Percentiles rank a stretch among this genome's conserved stretches.
Evolutionary conservation across 1,139 yeast species (phyloP).

Genomic region (Sugiyamaella paludigena): DNA sequence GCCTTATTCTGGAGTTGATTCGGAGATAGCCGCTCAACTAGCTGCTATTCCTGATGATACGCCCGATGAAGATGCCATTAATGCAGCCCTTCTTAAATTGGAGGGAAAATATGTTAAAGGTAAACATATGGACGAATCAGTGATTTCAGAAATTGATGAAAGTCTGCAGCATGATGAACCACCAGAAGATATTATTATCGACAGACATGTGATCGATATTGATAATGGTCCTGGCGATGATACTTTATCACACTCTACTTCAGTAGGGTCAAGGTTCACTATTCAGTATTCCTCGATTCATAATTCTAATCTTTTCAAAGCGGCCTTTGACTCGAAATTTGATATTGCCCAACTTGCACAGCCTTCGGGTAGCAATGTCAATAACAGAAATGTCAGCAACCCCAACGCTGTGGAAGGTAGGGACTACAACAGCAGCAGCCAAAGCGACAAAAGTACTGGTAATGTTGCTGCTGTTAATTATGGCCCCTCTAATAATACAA

Average conservation of each 20-base stretch:
- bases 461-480: no score
- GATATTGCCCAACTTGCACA: constrained; percentile 19
- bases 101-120: constrained; percentile 55
- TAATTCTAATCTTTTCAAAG: constrained; percentile 22
- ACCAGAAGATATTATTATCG: no score
- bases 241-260: background rate
- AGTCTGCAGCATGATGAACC: no score
- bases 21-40: constrained; percentile 28
- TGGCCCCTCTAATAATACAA: no score
- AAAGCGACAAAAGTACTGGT: background rate
- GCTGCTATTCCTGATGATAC: constrained; percentile 68
- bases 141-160: no score
- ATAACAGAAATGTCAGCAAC: background rate
- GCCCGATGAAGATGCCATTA: constrained; percentile 66
- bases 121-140: no score
- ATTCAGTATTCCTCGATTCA: constrained; percentile 16
- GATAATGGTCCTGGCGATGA: no score
- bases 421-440: background rate
- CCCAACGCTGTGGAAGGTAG: background rate
- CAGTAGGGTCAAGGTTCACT: constrained; percentile 6
- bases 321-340: constrained; percentile 24
- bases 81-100: constrained; percentile 67
- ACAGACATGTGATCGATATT: no score
- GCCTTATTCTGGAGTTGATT: constrained; percentile 26
- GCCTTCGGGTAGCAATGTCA: background rate